Evolutionary conservation across 306 rosid species (phyloP).

Genomic region (Neltuma alba): DNA sequence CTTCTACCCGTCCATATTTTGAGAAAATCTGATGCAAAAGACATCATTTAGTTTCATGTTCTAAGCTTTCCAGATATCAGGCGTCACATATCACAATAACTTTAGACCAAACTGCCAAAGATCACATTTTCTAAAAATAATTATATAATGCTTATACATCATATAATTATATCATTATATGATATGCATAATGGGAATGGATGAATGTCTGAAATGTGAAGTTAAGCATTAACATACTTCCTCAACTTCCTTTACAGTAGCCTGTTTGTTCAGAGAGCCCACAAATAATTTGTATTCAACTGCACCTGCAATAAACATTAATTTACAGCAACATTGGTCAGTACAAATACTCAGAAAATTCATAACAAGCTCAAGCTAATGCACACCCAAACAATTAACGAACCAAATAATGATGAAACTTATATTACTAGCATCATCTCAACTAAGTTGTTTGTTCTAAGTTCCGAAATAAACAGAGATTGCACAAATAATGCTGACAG

Average conservation of each 20-base stretch:
- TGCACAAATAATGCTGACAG: background rate
- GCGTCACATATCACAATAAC: slow-evolving; percentile 15
- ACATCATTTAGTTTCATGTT: slow-evolving; percentile 37
- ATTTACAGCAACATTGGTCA: slow-evolving; percentile 42
- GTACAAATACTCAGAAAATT: slow-evolving; percentile 24
- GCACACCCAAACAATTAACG: background rate
- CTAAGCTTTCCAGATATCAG: slow-evolving; percentile 11
- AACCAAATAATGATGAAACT: background rate
- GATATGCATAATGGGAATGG: background rate
- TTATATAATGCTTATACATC: background rate
- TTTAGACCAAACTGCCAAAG: slow-evolving; percentile 6
- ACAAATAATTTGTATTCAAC: slow-evolving; percentile 96
- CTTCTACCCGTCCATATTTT: slow-evolving; percentile 88
- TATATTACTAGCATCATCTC: background rate
- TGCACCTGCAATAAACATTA: slow-evolving; percentile 67
- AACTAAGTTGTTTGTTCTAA: background rate
- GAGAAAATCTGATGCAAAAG: slow-evolving; percentile 71
- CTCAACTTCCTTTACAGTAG: slow-evolving; percentile 86
- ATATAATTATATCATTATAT: no score
- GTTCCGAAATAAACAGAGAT: background rate
- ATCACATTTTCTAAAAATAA: slow-evolving; percentile 16
- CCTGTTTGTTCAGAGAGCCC: slow-evolving; percentile 91
- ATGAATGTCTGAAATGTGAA: slow-evolving; percentile 20
- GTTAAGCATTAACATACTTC: slow-evolving; percentile 63
- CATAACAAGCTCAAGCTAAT: background rate